Percentiles rank a stretch among this genome's conserved stretches.
phyloP scores from a whole-genome alignment of 129 eudicot genomes.

The Chrysanthemum seticuspe region DNA sequence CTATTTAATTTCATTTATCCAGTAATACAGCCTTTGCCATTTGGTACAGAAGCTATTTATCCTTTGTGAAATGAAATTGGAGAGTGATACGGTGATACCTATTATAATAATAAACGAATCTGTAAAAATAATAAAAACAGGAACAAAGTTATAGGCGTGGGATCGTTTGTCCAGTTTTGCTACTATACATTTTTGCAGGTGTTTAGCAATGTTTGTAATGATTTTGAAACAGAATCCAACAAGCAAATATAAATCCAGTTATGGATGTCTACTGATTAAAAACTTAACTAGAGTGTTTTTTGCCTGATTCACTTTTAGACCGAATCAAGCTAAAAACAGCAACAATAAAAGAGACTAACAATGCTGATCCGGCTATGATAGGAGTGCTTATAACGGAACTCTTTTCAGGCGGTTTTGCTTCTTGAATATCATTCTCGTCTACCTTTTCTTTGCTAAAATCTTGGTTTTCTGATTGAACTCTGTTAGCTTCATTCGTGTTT shows the following conservation, averaged over 20 bases:
- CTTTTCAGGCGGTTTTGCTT: constrained; percentile 23
- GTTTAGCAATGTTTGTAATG: too few relatives aligned
- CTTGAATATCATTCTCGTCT: constrained; percentile 8
- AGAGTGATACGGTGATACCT: too few relatives aligned
- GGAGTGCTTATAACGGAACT: constrained; percentile 39
- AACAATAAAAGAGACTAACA: constrained; percentile 54
- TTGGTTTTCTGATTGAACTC: constrained; percentile 14
- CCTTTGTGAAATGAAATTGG: too few relatives aligned
- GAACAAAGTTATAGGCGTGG: too few relatives aligned
- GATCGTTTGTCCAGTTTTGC: too few relatives aligned
- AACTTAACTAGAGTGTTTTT: constrained; percentile 24
- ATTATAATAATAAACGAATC: too few relatives aligned
- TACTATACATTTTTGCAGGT: too few relatives aligned
- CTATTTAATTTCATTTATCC: too few relatives aligned
- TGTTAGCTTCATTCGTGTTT: neutral
- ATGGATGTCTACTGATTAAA: neutral
- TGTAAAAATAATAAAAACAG: too few relatives aligned
- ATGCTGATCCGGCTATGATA: constrained; percentile 65
- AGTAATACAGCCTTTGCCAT: too few relatives aligned
- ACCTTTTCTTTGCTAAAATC: neutral
- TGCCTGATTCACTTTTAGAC: constrained; percentile 38
- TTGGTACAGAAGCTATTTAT: too few relatives aligned
- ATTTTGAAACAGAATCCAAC: neutral
- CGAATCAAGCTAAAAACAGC: constrained; percentile 47
- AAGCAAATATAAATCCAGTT: neutral